Base-by-base conservation (phyloP, 2,329 filamentous ascomycete genomes). In the Dryadomyces quercivorus region DNA sequence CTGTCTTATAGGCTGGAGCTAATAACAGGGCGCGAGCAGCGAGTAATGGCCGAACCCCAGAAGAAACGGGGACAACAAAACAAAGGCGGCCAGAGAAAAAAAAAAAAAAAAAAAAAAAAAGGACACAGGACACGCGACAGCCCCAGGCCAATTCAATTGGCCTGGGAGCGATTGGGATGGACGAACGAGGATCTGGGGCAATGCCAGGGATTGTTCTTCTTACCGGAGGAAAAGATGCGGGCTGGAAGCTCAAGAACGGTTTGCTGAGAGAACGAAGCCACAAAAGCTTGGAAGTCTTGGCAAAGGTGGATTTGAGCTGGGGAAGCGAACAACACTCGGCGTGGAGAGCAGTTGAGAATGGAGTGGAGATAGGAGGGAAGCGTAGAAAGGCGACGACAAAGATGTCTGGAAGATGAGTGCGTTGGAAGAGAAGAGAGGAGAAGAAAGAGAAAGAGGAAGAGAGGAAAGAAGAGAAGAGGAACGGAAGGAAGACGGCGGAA, bases 281-380 rank as follows among this genome's bases (percentile, higher is more conserved):
- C 42, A 20, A n/a, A 13, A 51, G 52, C 42, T 48, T 34, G 34
- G 12, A 44, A 52, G 52, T 50, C 52, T 56, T 57, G 58, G 52
- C 52, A 54, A 54, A 42, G 42, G 51, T 40, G 50, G 51, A 20
- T 26, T 34, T 22, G 44, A 56, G 48, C 40, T 20, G 31, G 52
- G 31, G 15, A 21, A 45, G 44, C 47, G 56, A 59, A 54, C 53
- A 54, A 52, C 55, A 54, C 55, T 46, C 43, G 51, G 53, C 49
- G 43, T 21, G 48, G 21, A 49, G 45, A 48, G 40, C n/a, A 44
- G 40, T 7, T 4, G 26, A 36, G 21, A 20, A 20, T 21, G 38
- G 53, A 55, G 52, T 22, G 46, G 53, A 55, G 53, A 53, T n/a
- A 21, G 16, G 47, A 47, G 16, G 16, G 38, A 44, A 47, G 50